Percentiles rank a stretch among this genome's conserved stretches.
Conservation (phyloP, 2,329 filamentous ascomycete genomes). For the Bipolaris sorokiniana region DNA sequence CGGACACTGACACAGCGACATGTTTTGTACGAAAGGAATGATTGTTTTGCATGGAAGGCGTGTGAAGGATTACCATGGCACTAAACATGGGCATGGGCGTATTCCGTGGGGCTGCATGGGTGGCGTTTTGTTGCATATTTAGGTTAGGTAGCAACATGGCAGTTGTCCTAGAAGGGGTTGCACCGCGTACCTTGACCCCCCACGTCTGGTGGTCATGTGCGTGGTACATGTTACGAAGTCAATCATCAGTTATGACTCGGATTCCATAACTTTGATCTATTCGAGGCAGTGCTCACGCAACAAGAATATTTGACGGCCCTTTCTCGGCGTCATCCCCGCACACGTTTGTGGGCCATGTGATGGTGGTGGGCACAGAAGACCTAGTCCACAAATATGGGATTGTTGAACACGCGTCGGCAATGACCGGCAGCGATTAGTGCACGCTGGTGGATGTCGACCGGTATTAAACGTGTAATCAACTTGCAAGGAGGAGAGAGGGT, state of each 20-base stretch:
- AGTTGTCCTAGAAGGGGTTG: neutral
- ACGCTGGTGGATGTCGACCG: neutral
- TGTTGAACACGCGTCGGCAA: slow-evolving; percentile 6
- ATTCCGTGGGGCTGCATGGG: slow-evolving; percentile 9
- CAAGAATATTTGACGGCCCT: neutral
- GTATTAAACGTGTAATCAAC: too few species aligned
- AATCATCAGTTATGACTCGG: neutral
- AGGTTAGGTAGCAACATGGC: slow-evolving; percentile 2
- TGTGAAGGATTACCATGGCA: neutral
- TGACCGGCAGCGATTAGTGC: neutral
- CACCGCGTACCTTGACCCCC: neutral
- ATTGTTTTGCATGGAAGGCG: slow-evolving; percentile 11
- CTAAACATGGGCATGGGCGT: slow-evolving; percentile 3
- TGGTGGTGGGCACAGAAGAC: neutral
- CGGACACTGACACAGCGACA: neutral
- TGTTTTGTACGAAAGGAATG: neutral
- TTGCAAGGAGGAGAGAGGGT: too few species aligned
- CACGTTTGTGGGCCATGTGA: slow-evolving; percentile 1
- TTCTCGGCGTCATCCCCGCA: slow-evolving; percentile 4
- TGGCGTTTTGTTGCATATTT: slow-evolving; percentile 15
- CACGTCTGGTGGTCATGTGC: neutral
- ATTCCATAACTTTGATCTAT: neutral
- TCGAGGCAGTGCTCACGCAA: neutral
- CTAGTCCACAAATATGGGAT: neutral
- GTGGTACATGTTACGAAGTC: neutral